A percentile compares a stretch with the other conserved stretches of the same genome.
Evolutionary conservation across 2,329 filamentous ascomycete species (phyloP).

Genomic region (Dothistroma septosporum): DNA sequence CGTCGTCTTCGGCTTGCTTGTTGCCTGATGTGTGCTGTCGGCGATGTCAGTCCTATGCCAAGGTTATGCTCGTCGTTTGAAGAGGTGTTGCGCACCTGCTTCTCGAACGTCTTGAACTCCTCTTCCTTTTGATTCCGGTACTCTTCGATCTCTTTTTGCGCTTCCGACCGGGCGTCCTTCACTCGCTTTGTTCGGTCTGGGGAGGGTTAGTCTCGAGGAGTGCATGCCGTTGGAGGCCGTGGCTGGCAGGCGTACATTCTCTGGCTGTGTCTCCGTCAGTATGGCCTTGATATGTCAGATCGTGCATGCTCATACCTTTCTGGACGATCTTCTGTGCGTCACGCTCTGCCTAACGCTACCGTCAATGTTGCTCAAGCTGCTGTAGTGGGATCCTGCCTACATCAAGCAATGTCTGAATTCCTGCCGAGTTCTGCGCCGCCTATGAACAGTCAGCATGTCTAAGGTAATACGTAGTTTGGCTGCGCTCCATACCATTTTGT

Average conservation of each 20-base stretch:
- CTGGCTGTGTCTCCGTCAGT: constrained; percentile 64
- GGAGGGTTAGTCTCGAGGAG: constrained; percentile 22
- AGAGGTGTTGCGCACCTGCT: constrained; percentile 53
- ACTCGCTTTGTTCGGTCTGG: constrained; percentile 91
- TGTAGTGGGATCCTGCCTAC: constrained; percentile 53
- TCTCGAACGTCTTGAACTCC: constrained; percentile 92
- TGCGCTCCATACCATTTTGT: constrained; percentile 17
- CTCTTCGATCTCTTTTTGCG: constrained; percentile 94
- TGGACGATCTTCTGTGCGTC: constrained; percentile 99
- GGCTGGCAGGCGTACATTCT: constrained; percentile 63
- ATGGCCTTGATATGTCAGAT: constrained; percentile 10
- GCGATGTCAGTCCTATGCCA: constrained; percentile 1
- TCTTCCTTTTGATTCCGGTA: constrained; percentile 87
- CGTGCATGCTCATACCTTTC: constrained; percentile 62
- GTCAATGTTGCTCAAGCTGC: constrained; percentile 35
- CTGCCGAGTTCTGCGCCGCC: constrained; percentile 97
- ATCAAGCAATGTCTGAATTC: constrained; percentile 98
- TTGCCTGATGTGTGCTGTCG: constrained; percentile 85
- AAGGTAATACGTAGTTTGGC: not conserved
- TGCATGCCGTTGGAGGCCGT: not conserved
- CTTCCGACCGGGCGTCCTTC: constrained; percentile 92
- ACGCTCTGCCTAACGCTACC: constrained; percentile 71
- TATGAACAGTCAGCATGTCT: constrained; percentile 39
- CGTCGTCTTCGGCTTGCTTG: constrained; percentile 65
- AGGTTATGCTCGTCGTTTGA: not conserved